Percentiles rank a stretch among this genome's conserved stretches.
Conservation (phyloP, 768 basidiomycete species). For the Suillus cothurnatus region DNA sequence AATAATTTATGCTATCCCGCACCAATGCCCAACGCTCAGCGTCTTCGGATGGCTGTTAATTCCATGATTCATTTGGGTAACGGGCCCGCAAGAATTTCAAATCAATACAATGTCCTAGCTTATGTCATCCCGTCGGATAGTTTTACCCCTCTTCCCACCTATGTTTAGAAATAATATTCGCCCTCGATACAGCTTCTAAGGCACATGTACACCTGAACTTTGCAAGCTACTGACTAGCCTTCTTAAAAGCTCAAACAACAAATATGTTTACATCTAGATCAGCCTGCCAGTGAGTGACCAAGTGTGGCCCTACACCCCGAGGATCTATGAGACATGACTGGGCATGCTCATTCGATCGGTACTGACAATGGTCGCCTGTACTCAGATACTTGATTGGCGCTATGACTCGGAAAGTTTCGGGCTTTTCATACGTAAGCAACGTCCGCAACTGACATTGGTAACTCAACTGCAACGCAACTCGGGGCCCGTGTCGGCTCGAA, state of each 20-base stretch:
- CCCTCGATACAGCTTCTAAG: too few species aligned
- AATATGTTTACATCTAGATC: too few species aligned
- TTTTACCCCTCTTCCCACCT: not conserved
- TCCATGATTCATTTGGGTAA: not conserved
- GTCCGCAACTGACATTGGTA: not conserved
- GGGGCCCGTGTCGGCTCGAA: not conserved
- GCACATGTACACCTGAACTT: too few species aligned
- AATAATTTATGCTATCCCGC: too few species aligned
- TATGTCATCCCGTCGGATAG: not conserved
- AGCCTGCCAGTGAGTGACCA: too few species aligned
- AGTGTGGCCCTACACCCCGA: not conserved
- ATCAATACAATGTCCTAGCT: not conserved
- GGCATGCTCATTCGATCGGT: not conserved
- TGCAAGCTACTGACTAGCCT: too few species aligned
- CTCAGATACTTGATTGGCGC: not conserved
- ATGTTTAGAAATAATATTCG: not conserved
- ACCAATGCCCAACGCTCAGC: too few species aligned
- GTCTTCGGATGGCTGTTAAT: too few species aligned
- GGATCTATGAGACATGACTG: too few species aligned
- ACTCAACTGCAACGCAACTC: not conserved
- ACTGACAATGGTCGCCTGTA: not conserved
- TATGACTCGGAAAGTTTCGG: not conserved
- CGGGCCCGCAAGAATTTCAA: not conserved
- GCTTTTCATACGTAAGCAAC: not conserved
- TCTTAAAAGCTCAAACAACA: not conserved